Base-by-base conservation (phyloP, 2,329 filamentous ascomycete species). In the Pseudogymnoascus sp. region DNA sequence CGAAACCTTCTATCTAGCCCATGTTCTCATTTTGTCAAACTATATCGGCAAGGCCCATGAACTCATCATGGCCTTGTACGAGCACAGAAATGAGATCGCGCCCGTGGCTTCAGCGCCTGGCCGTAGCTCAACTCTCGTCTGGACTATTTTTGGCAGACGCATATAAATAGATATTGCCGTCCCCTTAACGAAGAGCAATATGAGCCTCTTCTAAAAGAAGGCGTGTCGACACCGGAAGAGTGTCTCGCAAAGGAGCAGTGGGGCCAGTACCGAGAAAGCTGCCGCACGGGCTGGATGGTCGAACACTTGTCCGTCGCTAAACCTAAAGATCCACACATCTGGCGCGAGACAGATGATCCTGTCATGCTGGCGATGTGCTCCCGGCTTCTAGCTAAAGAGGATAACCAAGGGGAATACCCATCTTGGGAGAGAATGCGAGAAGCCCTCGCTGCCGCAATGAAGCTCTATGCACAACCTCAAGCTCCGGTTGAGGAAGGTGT, bases 11-110 rank as follows among this genome's bases (percentile, higher is more conserved):
- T 21, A 55, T n/a, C 61, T 65, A 16, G 33, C 33, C 4, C 16
- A 63, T 11, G 29, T 66, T n/a, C 61, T 66, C 21, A 37, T 66
- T 19, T 37, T 66, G 23, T 66, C 61, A 14, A 65, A 66, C 5
- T 61, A 65, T 33, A 31, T 63, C 10, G 14, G 23, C 12, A 35
- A 19, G 5, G 63, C 63, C 38, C 29, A 66, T 21, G 33, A 63
- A 29, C 41, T 66, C 5, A n/a, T 66, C 14, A 7, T 6, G 3
- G 23, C 63, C 2, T 3, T 64, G 38, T 62, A 55, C 59, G 61
- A 58, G 7, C 7, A 49, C 21, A 26, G 12, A 26, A 6, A 26
- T 26, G 12, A 49, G 41, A 49, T 26, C 21, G 21, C 12, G 12
- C 21, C 43, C 6, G 11, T 21, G 7, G 14, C 41, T 14, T 23